phyloP scores from a whole-genome alignment of 106 monocot genomes.

The Ottelia alismoides region DNA sequence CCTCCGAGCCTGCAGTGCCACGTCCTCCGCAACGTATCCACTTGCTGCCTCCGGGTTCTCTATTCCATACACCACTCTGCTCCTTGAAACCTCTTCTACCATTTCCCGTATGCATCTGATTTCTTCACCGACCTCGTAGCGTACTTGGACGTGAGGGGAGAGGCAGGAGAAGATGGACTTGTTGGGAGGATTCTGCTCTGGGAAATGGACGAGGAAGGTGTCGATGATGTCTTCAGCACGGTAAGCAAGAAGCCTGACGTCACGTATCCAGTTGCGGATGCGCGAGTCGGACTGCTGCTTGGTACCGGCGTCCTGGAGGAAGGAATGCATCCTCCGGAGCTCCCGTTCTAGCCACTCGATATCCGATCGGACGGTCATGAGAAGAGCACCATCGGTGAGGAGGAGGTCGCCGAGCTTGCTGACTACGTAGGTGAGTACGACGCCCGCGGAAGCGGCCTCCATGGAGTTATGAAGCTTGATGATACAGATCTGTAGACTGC shows the following conservation, averaged over 20 bases:
- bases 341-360: constrained; percentile 16
- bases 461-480: no score
- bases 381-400: constrained; percentile 2
- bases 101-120: background rate
- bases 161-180: no score
- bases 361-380: constrained; percentile 7
- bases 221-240: constrained; percentile 24
- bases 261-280: constrained; percentile 16
- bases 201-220: constrained; percentile 7
- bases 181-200: background rate
- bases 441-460: no score
- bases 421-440: no score
- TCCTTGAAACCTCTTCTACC: background rate
- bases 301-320: constrained; percentile 18
- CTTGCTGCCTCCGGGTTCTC: background rate
- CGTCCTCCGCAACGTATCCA: no score
- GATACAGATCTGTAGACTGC: no score
- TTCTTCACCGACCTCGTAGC: background rate
- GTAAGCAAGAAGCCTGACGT: constrained; percentile 11
- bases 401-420: constrained; percentile 3
- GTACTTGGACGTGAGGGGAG: no score
- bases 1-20: no score
- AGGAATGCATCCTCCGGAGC: constrained; percentile 18
- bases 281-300: constrained; percentile 7
- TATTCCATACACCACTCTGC: constrained; percentile 9